Base-by-base conservation (phyloP, 2,329 filamentous ascomycete species). In the Dothistroma pini region DNA sequence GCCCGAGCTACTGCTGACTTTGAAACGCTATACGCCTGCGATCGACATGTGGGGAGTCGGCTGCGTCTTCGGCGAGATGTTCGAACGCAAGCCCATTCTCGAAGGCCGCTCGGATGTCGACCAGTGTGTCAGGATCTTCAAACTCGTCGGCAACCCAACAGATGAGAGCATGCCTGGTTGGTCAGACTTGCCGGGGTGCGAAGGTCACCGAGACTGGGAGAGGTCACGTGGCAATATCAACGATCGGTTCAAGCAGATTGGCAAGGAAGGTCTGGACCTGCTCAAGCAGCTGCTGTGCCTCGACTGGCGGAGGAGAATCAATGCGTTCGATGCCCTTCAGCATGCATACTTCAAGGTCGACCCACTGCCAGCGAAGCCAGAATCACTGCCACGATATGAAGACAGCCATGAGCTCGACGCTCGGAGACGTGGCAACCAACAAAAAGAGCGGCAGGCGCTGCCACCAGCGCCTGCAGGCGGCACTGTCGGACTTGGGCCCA, bases 11-110 rank as follows among this genome's bases (percentile, higher is more conserved):
- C 81, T 99, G 34, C 83, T 99, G 54, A 89, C 93, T 66, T 81
- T 99, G 34, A 88, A 92, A 69, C 86, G 86, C 67, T 99, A 99
- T 76, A 99, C 95, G n/a, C 91, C 93, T 14, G 93, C 95, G 10
- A 97, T 99, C 70, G 95, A 99, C 76, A 86, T 99, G 78, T 99
- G 95, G 95, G 95, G 95, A 69, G 93, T 97, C 68, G 95, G 93
- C n/a, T 99, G 95, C 73, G 92, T 99, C 2, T 97, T 99, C 77
- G 95, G 92, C 56, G 95, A 99, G 75, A 99, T 99, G 93, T 89
- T 97, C 66, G 86, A 91, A 69, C 88, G 91, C 41, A 96, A 93
- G 74, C 95, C 95, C 0, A 97, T 99, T 57, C 82, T 99, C 49
- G 86, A 92, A 8, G 95, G 95, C 12, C 91, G 91, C 67, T 96